Evolutionary conservation across 1,284 basidiomycete species (phyloP), one percentile per base, ranked within the genome.

Genomic region (Rhodotorula sp.): DNA sequence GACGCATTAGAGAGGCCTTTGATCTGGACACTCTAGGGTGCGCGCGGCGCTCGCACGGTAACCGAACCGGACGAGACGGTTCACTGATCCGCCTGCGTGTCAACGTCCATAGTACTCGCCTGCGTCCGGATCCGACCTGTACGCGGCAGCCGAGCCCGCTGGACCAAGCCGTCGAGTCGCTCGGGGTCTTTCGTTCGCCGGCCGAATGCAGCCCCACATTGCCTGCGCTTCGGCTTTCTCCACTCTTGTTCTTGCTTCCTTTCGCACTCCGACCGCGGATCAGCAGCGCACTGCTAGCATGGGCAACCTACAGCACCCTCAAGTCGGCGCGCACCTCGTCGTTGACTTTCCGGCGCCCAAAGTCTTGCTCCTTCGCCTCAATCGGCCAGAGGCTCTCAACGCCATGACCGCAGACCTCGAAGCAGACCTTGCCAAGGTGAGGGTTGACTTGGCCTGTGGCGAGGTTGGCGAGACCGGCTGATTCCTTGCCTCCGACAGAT

Each of bases 361-460:
- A 81, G 86, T 91, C 16, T 82, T 93, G 31, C 85, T 89, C 51
- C 80, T 94, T 67, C 87, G 87, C 3, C 82, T 94, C 77, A 93
- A 93, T 81, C 85, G 91, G 14, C 91, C 91, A 0, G 84, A 85
- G 68, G 81, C 85, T 29, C 85, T 91, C 77, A 93, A 93, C 78
- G 88, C 91, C 1, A 87, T 93, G 84, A 87, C 77, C 3, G 67
- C 70, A 43, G 72, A 67, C 26, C 65, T 70, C 18, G 64, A 60
- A 51, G 58, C n/a, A 0, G 60, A 67, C 62, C 21, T 70, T 8
- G 23, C 60, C 47, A 67, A 62, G 65, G 65, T 61, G 39, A n/a
- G 64, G 12, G 34, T 34, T 5, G 34, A 34, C 34, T 10, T 16
- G 1, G 7, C 23, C 14, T 5, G 26, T 18, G 15, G 6, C 20